Evolutionary conservation across 129 eudicot species (phyloP), one percentile per base, ranked within the genome.

Genomic region (Flaveria trinervia): DNA sequence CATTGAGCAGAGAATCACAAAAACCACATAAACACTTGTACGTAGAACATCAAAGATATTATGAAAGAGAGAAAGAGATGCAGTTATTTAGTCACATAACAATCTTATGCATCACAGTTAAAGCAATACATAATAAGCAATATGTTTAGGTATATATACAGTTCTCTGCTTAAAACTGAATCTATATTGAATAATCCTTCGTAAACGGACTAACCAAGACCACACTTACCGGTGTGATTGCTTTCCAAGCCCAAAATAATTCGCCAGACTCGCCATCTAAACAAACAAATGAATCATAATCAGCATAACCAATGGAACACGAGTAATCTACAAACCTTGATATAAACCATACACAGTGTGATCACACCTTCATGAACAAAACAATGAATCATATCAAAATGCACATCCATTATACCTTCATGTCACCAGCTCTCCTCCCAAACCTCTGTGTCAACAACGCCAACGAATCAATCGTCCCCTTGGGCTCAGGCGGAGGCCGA

Each of bases 351-450:
- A 55, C 17, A 55, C 39, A 36, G 41, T 36, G 41, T 36, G 41
- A 36, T 36, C 41, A 36, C 41, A 36, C 5, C 41, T 36, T 5
- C 23, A 55, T 55, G 62, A 17, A 55, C 26, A 55, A 55, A 55
- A 52, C 11, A 52, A 15, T 52, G 8, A n/a, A 52, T 52, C 59
- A 25, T 5, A 36, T 36, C 41, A 36, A 36, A 36, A 0, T 36
- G 41, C 0, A 5, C 26, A 44, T n/a, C 8, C 41, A 61, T 80
- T 43, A 73, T 80, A 94, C 99, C 97, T 94, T 94, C 99, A 94
- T 94, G 75, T 94, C 83, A 68, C 99, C 99, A 78, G 99, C 99
- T 81, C 99, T 88, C 74, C 99, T 88, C 14, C 99, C 99, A 78
- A 94, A 94, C 68, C 80, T 88, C 73, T 94, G 94, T 9, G 99